Evolutionary conservation across 768 basidiomycete species (phyloP).

Genomic region (Boletus speciosus): DNA sequence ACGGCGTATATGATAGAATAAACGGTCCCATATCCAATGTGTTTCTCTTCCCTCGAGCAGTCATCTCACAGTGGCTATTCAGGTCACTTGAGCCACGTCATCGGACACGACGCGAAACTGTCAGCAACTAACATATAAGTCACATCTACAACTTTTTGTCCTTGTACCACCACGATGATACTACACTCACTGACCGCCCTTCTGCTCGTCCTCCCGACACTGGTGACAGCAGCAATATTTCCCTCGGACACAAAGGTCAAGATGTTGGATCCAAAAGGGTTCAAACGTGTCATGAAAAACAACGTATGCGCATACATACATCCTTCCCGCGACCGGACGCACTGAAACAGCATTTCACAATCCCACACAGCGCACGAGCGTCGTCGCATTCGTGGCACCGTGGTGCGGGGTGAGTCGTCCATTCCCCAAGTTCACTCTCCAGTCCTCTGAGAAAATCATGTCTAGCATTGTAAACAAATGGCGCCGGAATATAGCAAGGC

Average conservation of each 20-base stretch:
- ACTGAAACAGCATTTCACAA: background rate
- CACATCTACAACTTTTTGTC: background rate
- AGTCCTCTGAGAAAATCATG: too few species aligned
- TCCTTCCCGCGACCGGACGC: background rate
- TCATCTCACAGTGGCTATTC: slow-evolving; percentile 5
- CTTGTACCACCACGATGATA: slow-evolving; percentile 22
- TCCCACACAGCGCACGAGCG: slow-evolving; percentile 54
- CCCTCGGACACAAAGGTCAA: slow-evolving; percentile 61
- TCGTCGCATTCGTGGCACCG: slow-evolving; percentile 92
- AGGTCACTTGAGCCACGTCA: slow-evolving; percentile 14
- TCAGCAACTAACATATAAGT: background rate
- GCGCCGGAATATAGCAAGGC: slow-evolving; percentile 85
- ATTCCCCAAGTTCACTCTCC: background rate
- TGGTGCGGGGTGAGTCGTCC: slow-evolving; percentile 78
- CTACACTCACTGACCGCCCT: slow-evolving; percentile 15
- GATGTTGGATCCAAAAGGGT: slow-evolving; percentile 66
- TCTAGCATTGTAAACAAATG: slow-evolving; percentile 75
- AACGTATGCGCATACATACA: slow-evolving; percentile 52
- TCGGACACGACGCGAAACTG: background rate
- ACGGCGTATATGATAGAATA: slow-evolving; percentile 3
- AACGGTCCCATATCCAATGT: background rate
- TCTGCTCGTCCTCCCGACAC: slow-evolving; percentile 28
- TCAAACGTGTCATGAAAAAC: slow-evolving; percentile 67
- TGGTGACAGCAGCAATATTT: slow-evolving; percentile 46
- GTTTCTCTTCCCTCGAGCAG: background rate